These are phyloP conservation scores for Fusarium tanahbumbuense DNA, from an alignment of 2,329 filamentous ascomycete species.

Conservation along the genomic window DNA sequence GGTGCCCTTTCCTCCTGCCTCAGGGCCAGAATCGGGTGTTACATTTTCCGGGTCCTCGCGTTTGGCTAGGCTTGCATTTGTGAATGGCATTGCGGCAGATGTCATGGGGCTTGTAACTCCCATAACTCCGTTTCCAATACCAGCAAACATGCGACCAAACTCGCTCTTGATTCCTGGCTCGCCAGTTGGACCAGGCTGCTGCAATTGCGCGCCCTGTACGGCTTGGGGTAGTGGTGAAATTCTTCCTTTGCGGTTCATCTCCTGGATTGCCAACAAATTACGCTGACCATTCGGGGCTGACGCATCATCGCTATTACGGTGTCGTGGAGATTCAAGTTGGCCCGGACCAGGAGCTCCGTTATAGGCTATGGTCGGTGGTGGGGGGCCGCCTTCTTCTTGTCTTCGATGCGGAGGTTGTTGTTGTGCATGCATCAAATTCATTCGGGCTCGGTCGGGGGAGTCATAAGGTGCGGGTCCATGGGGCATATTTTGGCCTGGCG, in stretches of 20 bases:
- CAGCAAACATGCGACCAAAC: slow-evolving; percentile 93
- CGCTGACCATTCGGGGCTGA: slow-evolving; percentile 67
- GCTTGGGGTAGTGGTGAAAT: slow-evolving; percentile 91
- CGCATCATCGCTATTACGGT: slow-evolving; percentile 60
- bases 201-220: slow-evolving; percentile 89
- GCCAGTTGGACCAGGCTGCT: slow-evolving; percentile 79
- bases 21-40: slow-evolving; percentile 59
- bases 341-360: slow-evolving; percentile 56
- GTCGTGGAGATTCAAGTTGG: slow-evolving; percentile 55
- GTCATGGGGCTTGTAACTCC: slow-evolving; percentile 64
- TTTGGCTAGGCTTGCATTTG: slow-evolving; percentile 58
- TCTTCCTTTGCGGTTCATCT: slow-evolving; percentile 83
- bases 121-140: slow-evolving; percentile 76
- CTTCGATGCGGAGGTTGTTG: slow-evolving; percentile 57
- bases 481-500: slow-evolving; percentile 46
- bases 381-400: slow-evolving; percentile 61
- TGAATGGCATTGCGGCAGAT: slow-evolving; percentile 58
- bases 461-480: slow-evolving; percentile 56
- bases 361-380: slow-evolving; percentile 64
- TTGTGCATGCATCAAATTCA: slow-evolving; percentile 52
- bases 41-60: slow-evolving; percentile 64
- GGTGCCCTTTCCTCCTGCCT: slow-evolving; percentile 54
- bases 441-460: slow-evolving; percentile 63
- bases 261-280: slow-evolving; percentile 81
- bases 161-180: slow-evolving; percentile 95